These are phyloP conservation scores for Calonectria henricotiae DNA, from an alignment of 2,329 filamentous ascomycete genomes.

Conservation along the genomic window DNA sequence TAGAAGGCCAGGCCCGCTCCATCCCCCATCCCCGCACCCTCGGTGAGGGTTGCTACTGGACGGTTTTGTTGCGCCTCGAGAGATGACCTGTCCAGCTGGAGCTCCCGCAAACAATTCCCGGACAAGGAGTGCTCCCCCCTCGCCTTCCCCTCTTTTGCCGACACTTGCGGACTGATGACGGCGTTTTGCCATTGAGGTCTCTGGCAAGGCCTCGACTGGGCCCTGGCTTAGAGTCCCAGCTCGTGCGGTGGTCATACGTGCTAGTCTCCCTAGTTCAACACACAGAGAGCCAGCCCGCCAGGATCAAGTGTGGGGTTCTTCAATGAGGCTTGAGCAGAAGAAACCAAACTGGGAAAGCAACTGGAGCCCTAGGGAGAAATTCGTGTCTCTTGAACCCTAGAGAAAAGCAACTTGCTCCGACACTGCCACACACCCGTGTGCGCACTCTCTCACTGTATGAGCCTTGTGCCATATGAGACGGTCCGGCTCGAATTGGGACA, in stretches of 20 bases:
- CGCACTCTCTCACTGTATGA: not conserved
- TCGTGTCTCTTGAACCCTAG: slow-evolving; percentile 34
- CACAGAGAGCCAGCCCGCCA: slow-evolving; percentile 40
- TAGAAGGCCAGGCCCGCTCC: slow-evolving; percentile 31
- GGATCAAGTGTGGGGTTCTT: slow-evolving; percentile 37
- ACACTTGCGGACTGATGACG: slow-evolving; percentile 36
- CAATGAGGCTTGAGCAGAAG: slow-evolving; percentile 39
- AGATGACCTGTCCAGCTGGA: slow-evolving; percentile 33
- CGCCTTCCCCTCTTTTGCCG: slow-evolving; percentile 28
- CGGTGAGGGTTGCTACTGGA: slow-evolving; percentile 23
- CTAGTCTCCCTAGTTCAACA: slow-evolving; percentile 49
- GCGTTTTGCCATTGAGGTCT: slow-evolving; percentile 44
- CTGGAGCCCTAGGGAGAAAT: slow-evolving; percentile 27
- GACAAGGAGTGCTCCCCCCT: slow-evolving; percentile 24
- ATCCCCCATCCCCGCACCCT: slow-evolving; percentile 25
- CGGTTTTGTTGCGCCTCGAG: slow-evolving; percentile 21
- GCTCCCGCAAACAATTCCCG: slow-evolving; percentile 31
- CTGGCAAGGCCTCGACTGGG: slow-evolving; percentile 40
- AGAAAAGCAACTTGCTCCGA: not conserved
- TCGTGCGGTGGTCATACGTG: slow-evolving; percentile 50
- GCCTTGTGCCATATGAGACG: not conserved
- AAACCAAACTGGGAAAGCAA: slow-evolving; percentile 32
- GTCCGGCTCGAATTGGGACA: not conserved
- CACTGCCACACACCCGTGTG: not conserved
- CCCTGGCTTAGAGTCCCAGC: slow-evolving; percentile 45